Percentiles rank a stretch among this genome's conserved stretches.
These are phyloP conservation scores for Metschnikowia gruessii DNA, from an alignment of 805 yeast genomes.

Conservation along the genomic window DNA sequence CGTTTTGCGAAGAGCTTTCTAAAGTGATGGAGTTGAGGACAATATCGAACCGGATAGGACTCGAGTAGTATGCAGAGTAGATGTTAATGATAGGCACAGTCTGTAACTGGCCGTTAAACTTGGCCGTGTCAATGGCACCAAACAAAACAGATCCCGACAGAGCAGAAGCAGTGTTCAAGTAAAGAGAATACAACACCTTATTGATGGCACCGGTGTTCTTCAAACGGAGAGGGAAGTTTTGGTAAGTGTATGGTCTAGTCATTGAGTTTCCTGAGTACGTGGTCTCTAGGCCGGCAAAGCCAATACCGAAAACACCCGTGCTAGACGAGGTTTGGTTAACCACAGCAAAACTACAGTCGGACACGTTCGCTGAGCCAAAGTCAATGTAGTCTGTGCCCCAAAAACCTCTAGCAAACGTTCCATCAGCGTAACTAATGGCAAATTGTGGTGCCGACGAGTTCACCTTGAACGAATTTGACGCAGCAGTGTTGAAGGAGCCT, in stretches of 20 bases:
- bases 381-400: constrained; percentile 62
- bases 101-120: constrained; percentile 26
- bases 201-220: constrained; percentile 55
- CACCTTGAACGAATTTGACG: constrained; percentile 36
- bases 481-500: constrained; percentile 47
- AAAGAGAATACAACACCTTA: constrained; percentile 59
- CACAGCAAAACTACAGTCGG: constrained; percentile 65
- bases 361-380: constrained; percentile 48
- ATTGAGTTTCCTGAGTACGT: constrained; percentile 34
- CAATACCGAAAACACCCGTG: constrained; percentile 73
- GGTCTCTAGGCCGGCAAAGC: constrained; percentile 64
- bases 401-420: constrained; percentile 44
- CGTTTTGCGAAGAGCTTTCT: constrained; percentile 13
- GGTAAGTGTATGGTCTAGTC: constrained; percentile 40
- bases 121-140: constrained; percentile 44
- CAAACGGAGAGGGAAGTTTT: constrained; percentile 64
- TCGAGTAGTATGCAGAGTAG: constrained; percentile 7
- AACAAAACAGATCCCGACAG: constrained; percentile 35
- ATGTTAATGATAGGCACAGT: constrained; percentile 46
- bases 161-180: constrained; percentile 41
- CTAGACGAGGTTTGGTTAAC: constrained; percentile 62
- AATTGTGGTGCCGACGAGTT: constrained; percentile 43
- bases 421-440: constrained; percentile 47
- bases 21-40: constrained; percentile 41
- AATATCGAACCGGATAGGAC: constrained; percentile 48